Evolutionary conservation across 495 filamentous ascomycete genomes (phyloP).

Genomic region (Durotheca rogersii): DNA sequence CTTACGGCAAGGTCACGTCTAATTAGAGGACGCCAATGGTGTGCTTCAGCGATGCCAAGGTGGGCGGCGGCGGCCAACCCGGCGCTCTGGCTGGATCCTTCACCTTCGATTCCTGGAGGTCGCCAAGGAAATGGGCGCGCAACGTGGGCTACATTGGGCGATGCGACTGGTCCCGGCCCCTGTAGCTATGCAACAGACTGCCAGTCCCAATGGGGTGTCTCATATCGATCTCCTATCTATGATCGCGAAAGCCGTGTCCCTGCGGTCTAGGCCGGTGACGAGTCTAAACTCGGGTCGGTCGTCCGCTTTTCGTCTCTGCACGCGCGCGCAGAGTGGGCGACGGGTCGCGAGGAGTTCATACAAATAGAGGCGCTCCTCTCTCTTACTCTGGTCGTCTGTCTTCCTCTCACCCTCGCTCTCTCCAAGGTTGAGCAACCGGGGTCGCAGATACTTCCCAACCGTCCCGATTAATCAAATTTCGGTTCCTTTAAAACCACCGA

Average conservation of each 20-base stretch:
- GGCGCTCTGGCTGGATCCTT: conserved; percentile 9
- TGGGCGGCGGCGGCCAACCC: conserved; percentile 5
- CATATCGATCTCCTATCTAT: conserved; percentile 9
- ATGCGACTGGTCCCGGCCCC: conserved; percentile 19
- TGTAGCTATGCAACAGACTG: neutral
- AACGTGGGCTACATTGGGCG: conserved; percentile 23
- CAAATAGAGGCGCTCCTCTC: conserved; percentile 2
- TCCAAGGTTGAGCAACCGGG: neutral
- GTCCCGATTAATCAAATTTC: neutral
- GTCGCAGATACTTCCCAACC: neutral
- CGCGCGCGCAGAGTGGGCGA: neutral
- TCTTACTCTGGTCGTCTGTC: neutral
- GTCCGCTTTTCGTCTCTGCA: conserved; percentile 22
- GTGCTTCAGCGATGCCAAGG: conserved; percentile 25
- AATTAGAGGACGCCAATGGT: conserved; percentile 7
- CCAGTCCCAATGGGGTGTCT: conserved; percentile 17
- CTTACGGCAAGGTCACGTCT: neutral
- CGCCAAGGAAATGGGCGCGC: conserved; percentile 15
- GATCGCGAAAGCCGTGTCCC: conserved; percentile 14
- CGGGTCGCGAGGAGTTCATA: neutral
- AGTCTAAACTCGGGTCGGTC: conserved; percentile 1
- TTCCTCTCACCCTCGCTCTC: neutral
- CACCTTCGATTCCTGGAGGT: conserved; percentile 34
- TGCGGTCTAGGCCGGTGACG: conserved; percentile 11
- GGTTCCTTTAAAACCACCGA: neutral